Conservation (phyloP, 2,329 filamentous ascomycete species). For the Alternaria solani region DNA sequence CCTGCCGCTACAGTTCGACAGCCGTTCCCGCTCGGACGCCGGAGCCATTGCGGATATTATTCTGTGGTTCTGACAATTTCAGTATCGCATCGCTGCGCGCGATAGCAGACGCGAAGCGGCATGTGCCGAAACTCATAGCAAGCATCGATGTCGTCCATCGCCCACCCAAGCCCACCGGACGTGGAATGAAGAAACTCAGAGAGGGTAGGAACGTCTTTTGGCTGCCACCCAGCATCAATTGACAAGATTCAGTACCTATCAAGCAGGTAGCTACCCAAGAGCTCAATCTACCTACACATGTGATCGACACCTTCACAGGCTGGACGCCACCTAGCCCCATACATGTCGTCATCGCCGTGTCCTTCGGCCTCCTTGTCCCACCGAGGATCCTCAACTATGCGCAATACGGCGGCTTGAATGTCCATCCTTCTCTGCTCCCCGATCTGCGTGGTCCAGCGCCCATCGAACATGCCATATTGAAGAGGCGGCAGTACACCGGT, state of each 20-base stretch:
- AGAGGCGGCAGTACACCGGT: conserved; percentile 68
- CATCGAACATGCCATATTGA: conserved; percentile 82
- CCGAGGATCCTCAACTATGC: conserved; percentile 72
- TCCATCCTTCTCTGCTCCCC: conserved; percentile 91
- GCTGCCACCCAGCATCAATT: conserved; percentile 9
- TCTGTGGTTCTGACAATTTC: conserved; percentile 93
- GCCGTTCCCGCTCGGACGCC: conserved; percentile 7
- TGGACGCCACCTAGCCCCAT: conserved; percentile 65
- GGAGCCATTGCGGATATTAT: conserved; percentile 80
- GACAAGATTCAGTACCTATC: conserved; percentile 70
- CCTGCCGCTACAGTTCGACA: conserved; percentile 22
- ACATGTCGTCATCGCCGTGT: conserved; percentile 89
- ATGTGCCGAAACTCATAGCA: conserved; percentile 50
- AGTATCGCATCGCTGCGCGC: conserved; percentile 80
- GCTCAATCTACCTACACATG: conserved; percentile 73
- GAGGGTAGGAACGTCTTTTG: conserved; percentile 62
- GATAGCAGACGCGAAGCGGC: conserved; percentile 67
- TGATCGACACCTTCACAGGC: conserved; percentile 80
- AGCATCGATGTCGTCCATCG: conserved; percentile 88
- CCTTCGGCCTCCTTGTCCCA: conserved; percentile 91
- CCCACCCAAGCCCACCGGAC: conserved; percentile 78
- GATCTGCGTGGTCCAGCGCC: conserved; percentile 88
- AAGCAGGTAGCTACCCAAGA: conserved; percentile 66
- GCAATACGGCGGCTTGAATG: conserved; percentile 87
- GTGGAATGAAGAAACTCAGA: conserved; percentile 73